Percentiles rank a stretch among this genome's conserved stretches.
These are phyloP conservation scores for Rutstroemia sp. DNA, from an alignment of 2,329 filamentous ascomycete species.

Conservation along the genomic window DNA sequence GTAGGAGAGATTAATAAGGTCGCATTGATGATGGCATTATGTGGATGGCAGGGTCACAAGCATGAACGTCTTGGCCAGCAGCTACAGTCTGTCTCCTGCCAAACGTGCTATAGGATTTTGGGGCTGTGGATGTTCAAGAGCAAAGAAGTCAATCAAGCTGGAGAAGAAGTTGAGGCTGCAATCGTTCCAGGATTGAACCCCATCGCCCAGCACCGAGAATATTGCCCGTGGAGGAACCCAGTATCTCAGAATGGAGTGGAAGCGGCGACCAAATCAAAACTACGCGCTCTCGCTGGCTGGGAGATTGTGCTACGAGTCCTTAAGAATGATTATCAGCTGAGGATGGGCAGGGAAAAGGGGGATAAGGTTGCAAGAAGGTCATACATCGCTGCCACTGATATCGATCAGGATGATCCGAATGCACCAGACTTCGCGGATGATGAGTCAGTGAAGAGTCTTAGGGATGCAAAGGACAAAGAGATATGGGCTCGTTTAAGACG, in stretches of 20 bases:
- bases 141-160: conserved; percentile 53
- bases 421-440: conserved; percentile 22
- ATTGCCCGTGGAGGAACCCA: conserved; percentile 72
- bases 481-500: conserved; percentile 64
- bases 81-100: conserved; percentile 50
- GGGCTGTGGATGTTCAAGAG: conserved; percentile 92
- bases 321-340: conserved; percentile 44
- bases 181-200: conserved; percentile 63
- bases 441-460: conserved; percentile 34
- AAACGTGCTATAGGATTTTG: conserved; percentile 78
- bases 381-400: neutral
- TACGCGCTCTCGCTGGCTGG: conserved; percentile 42
- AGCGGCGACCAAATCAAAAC: conserved; percentile 26
- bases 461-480: conserved; percentile 60
- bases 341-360: conserved; percentile 15
- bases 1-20: conserved; percentile 42
- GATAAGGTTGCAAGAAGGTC: conserved; percentile 8
- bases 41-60: conserved; percentile 61
- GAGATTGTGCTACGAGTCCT: conserved; percentile 46
- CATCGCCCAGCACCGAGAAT: conserved; percentile 68
- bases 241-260: conserved; percentile 46
- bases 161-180: conserved; percentile 44
- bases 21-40: conserved; percentile 61
- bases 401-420: conserved; percentile 5
- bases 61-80: conserved; percentile 26